Percentiles rank a stretch among this genome's conserved stretches.
Conservation (phyloP, 371 early-diverging fungal species). For the Entomophthora muscae region DNA sequence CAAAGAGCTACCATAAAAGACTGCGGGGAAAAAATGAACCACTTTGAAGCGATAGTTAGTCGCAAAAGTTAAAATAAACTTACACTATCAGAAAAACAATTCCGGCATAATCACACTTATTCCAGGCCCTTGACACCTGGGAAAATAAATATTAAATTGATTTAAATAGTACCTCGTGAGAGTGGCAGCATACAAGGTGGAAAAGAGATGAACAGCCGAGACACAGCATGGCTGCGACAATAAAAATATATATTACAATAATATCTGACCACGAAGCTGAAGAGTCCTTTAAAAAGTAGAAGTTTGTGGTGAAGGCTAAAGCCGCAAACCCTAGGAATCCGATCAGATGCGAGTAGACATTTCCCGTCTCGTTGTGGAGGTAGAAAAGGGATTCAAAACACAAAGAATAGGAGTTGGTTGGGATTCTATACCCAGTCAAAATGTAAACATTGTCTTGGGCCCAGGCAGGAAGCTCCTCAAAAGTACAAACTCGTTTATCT, state of each 20-base stretch:
- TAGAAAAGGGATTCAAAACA: slow-evolving; percentile 61
- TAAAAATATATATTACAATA: slow-evolving; percentile 42
- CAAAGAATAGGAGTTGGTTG: slow-evolving; percentile 43
- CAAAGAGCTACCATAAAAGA: slow-evolving; percentile 40
- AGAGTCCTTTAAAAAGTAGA: slow-evolving; percentile 2
- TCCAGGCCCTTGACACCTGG: slow-evolving; percentile 33
- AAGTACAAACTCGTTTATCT: slow-evolving; percentile 14
- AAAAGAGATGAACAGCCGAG: slow-evolving; percentile 61
- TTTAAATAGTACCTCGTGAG: slow-evolving; percentile 41
- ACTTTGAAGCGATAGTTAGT: slow-evolving; percentile 8
- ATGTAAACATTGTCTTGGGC: slow-evolving; percentile 56
- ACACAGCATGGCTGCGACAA: slow-evolving; percentile 53
- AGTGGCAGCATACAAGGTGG: slow-evolving; percentile 80
- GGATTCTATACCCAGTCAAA: slow-evolving; percentile 57
- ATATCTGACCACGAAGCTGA: slow-evolving; percentile 31
- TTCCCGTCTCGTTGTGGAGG: slow-evolving; percentile 78
- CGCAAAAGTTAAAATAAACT: slow-evolving; percentile 11
- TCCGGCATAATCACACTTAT: slow-evolving; percentile 84
- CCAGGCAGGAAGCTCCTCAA: slow-evolving; percentile 47
- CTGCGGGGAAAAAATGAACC: slow-evolving; percentile 56
- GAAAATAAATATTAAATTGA: slow-evolving; percentile 1
- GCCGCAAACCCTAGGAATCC: slow-evolving; percentile 1
- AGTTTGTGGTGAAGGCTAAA: neutral
- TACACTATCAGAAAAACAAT: slow-evolving; percentile 71
- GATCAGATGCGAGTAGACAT: slow-evolving; percentile 10